These are phyloP conservation scores for Canavalia ensiformis DNA, from an alignment of 306 rosid genomes.

Conservation along the genomic window DNA sequence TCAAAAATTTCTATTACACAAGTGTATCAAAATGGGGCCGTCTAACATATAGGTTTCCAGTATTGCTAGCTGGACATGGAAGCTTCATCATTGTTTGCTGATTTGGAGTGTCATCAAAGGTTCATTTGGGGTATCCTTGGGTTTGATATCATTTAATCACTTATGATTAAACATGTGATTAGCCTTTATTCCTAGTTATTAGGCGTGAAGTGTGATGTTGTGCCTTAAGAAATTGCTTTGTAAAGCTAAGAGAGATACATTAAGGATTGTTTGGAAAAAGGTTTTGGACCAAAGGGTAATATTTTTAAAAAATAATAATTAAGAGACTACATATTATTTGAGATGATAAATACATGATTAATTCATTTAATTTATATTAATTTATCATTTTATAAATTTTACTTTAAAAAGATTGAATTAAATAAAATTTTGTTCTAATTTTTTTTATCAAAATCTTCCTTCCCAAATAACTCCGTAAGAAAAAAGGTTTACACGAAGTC, in stretches of 20 bases:
- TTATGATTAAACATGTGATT: conserved; percentile 52
- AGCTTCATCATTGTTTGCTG: conserved; percentile 63
- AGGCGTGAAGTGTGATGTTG: conserved; percentile 2
- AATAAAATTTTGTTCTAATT: too few species aligned
- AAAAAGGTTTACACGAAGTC: too few species aligned
- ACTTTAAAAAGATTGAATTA: too few species aligned
- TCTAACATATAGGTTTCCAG: conserved; percentile 59
- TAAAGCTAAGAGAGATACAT: not conserved
- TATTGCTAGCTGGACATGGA: conserved; percentile 46
- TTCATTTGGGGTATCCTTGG: conserved; percentile 48
- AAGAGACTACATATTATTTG: too few species aligned
- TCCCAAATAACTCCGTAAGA: too few species aligned
- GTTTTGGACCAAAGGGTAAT: too few species aligned
- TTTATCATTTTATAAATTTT: too few species aligned
- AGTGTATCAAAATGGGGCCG: conserved; percentile 55
- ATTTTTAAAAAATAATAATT: too few species aligned
- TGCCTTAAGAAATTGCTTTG: not conserved
- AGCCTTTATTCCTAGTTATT: not conserved
- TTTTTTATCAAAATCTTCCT: too few species aligned
- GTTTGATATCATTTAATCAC: conserved; percentile 47
- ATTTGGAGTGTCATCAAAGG: conserved; percentile 59
- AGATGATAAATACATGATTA: too few species aligned
- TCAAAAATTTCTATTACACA: conserved; percentile 16
- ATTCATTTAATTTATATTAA: too few species aligned
- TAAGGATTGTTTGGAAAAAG: not conserved